Percentiles rank a stretch among this genome's conserved stretches.
phyloP scores from a whole-genome alignment of 345 rosid genomes.

The Citrus reticulata region DNA sequence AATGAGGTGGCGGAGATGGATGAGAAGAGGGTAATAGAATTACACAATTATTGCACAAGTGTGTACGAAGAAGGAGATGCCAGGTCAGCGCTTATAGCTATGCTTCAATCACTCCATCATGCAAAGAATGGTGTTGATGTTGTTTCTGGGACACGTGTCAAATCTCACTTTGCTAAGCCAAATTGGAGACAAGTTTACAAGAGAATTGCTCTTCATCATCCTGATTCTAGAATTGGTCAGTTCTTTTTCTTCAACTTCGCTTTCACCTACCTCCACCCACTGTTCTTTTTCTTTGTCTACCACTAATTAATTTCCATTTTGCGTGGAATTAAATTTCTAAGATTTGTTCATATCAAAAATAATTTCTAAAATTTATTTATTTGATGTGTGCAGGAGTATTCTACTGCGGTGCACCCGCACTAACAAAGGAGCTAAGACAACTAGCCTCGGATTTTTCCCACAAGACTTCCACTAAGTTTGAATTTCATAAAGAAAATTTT shows the following conservation, averaged over 20 bases:
- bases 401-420: slow-evolving; percentile 84
- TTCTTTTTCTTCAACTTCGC: not conserved
- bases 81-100: slow-evolving; percentile 75
- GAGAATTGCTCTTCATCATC: slow-evolving; percentile 60
- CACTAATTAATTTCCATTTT: not conserved
- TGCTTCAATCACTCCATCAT: slow-evolving; percentile 83
- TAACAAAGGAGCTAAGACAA: slow-evolving; percentile 54
- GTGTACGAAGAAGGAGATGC: slow-evolving; percentile 97
- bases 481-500: slow-evolving; percentile 88
- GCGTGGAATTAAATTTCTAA: not conserved
- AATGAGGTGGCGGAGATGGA: slow-evolving; percentile 84
- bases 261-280: slow-evolving; percentile 1
- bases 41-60: slow-evolving; percentile 87
- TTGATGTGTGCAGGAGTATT: slow-evolving; percentile 68
- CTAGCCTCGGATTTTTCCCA: slow-evolving; percentile 73
- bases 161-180: slow-evolving; percentile 86
- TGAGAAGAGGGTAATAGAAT: slow-evolving; percentile 61
- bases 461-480: slow-evolving; percentile 83
- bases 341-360: not conserved
- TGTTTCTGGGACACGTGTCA: slow-evolving; percentile 79
- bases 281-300: not conserved
- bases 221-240: slow-evolving; percentile 59
- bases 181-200: slow-evolving; percentile 90
- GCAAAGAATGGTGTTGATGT: slow-evolving; percentile 89
- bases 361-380: not conserved